Evolutionary conservation across 495 filamentous ascomycete genomes (phyloP).

Genomic region (Durotheca rogersii): DNA sequence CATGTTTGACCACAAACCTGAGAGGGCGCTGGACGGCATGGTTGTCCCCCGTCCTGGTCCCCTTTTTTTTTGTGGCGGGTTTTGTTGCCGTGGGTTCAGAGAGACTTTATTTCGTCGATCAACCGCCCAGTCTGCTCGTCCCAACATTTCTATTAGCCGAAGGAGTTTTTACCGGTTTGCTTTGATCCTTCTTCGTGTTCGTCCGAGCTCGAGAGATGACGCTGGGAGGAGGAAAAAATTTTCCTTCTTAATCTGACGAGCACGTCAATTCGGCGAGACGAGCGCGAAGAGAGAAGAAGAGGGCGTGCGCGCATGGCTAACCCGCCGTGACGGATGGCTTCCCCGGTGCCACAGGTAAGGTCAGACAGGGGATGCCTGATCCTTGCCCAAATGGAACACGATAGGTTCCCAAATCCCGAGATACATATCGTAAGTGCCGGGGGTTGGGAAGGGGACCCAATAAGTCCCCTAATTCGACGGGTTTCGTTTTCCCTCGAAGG

Average conservation of each 20-base stretch:
- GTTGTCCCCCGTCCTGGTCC: too few species aligned
- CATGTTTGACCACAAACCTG: background rate
- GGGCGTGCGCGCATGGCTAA: conserved; percentile 17
- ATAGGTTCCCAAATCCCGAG: conserved; percentile 28
- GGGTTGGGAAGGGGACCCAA: too few species aligned
- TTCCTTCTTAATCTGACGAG: conserved; percentile 18
- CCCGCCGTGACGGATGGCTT: conserved; percentile 26
- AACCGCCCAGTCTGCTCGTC: conserved; percentile 15
- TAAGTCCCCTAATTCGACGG: background rate
- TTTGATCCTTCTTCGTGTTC: conserved; percentile 5
- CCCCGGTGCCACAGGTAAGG: conserved; percentile 22
- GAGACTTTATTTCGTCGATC: too few species aligned
- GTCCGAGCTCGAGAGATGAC: conserved; percentile 24
- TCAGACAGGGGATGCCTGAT: conserved; percentile 20
- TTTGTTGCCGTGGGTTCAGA: too few species aligned
- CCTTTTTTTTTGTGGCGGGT: conserved; percentile 6
- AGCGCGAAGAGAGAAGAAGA: too few species aligned
- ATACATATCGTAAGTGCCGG: conserved; percentile 22
- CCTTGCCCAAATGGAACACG: conserved; percentile 26
- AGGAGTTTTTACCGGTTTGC: too few species aligned
- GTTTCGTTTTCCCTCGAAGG: conserved; percentile 2
- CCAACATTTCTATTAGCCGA: conserved; percentile 10
- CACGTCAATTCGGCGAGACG: conserved; percentile 16
- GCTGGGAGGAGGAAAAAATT: conserved; percentile 23
- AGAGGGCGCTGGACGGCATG: conserved; percentile 4